phyloP scores from a whole-genome alignment of 2,329 filamentous ascomycete species.

The Cercospora nicotianae region DNA sequence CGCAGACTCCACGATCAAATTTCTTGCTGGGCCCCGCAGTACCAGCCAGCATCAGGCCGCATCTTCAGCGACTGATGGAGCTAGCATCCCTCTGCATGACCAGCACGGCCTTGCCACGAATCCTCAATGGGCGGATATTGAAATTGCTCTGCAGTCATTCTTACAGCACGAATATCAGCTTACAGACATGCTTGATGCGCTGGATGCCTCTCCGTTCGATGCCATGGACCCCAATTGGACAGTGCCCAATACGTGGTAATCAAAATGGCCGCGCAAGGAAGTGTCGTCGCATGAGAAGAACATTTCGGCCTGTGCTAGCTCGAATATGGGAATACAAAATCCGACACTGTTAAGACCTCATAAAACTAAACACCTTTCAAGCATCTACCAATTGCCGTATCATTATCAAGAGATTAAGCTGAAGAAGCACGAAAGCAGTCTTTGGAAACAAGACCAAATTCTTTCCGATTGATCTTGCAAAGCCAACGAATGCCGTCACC shows the following conservation, averaged over 20 bases:
- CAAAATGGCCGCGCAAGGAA: too few relatives aligned
- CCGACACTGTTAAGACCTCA: too few relatives aligned
- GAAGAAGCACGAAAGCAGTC: too few relatives aligned
- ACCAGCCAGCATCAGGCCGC: not conserved
- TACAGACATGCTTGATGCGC: not conserved
- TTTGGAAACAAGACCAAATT: too few relatives aligned
- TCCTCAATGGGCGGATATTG: not conserved
- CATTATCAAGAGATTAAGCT: too few relatives aligned
- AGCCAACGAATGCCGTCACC: too few relatives aligned
- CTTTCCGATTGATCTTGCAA: too few relatives aligned
- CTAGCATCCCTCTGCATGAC: not conserved
- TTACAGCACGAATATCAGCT: constrained; percentile 6
- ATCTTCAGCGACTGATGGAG: not conserved
- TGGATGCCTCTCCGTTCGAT: constrained; percentile 3
- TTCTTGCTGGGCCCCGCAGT: not conserved
- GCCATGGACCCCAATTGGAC: not conserved
- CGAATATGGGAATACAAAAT: too few relatives aligned
- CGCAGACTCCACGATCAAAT: constrained; percentile 4
- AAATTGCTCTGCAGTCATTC: constrained; percentile 7
- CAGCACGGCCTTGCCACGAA: not conserved
- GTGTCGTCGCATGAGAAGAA: too few relatives aligned
- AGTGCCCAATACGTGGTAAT: not conserved
- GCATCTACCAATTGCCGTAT: too few relatives aligned
- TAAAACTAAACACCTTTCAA: too few relatives aligned
- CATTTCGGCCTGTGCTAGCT: too few relatives aligned